These are phyloP conservation scores for Macroventuria anomochaeta DNA, from an alignment of 2,329 filamentous ascomycete genomes.

Conservation along the genomic window DNA sequence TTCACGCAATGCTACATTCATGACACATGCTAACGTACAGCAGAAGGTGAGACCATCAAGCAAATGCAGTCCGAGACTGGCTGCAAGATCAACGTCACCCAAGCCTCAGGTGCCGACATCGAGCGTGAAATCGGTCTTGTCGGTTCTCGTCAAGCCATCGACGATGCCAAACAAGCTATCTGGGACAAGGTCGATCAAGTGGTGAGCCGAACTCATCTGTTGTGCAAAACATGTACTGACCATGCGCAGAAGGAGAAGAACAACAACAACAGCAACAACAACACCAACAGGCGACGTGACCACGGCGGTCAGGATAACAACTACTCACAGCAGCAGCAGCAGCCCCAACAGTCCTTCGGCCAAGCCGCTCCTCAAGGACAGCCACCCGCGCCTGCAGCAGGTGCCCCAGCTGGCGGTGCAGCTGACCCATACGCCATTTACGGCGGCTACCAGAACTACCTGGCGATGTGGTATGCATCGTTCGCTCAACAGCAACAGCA, in stretches of 20 bases:
- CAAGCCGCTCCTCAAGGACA: constrained; percentile 43
- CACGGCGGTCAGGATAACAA: constrained; percentile 48
- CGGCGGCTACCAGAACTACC: constrained; percentile 81
- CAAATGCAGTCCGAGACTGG: constrained; percentile 88
- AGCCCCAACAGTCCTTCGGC: constrained; percentile 44
- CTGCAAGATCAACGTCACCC: constrained; percentile 94
- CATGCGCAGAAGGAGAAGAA: constrained; percentile 55
- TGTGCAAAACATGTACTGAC: constrained; percentile 20
- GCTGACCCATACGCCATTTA: constrained; percentile 72
- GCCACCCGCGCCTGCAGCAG: constrained; percentile 34
- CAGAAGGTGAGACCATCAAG: constrained; percentile 86
- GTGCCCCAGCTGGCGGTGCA: constrained; percentile 58
- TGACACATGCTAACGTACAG: constrained; percentile 23
- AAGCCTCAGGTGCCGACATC: constrained; percentile 77
- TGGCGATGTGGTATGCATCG: constrained; percentile 82
- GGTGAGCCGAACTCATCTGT: constrained; percentile 59
- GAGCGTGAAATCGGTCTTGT: constrained; percentile 88
- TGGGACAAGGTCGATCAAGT: constrained; percentile 92
- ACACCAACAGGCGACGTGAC: constrained; percentile 51
- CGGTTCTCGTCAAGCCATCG: constrained; percentile 77
- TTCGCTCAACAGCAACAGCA: constrained; percentile 59
- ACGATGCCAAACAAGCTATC: constrained; percentile 81
- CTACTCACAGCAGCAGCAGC: constrained; percentile 57
- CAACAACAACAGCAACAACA: constrained; percentile 55
- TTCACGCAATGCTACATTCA: background rate